phyloP scores from a whole-genome alignment of 805 yeast genomes.

The Candida caryicola region DNA sequence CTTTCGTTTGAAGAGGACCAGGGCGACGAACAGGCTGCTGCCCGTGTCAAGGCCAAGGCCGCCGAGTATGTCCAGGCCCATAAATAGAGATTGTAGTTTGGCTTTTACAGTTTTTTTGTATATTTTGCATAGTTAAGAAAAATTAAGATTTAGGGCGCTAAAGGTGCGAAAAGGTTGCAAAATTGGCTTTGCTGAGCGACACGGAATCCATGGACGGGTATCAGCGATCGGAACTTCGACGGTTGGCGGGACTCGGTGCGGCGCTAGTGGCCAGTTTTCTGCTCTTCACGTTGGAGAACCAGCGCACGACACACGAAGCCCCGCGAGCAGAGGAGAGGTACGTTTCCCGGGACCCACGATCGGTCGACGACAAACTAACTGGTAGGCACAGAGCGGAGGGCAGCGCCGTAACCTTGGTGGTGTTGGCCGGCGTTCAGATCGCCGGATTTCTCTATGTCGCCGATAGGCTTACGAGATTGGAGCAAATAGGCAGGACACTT shows the following conservation, averaged over 20 bases:
- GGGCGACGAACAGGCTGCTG: constrained; percentile 67
- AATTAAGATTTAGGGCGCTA: no score
- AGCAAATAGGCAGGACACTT: no score
- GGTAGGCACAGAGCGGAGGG: no score
- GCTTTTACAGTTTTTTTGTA: constrained; percentile 1
- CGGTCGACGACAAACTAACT: no score
- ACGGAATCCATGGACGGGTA: not conserved
- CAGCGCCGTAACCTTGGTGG: no score
- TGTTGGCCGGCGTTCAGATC: no score
- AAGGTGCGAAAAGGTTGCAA: not conserved
- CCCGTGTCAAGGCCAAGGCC: constrained; percentile 89
- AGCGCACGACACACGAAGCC: no score
- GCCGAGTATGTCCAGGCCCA: constrained; percentile 60
- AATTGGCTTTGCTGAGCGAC: not conserved
- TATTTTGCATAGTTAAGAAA: constrained; percentile 2
- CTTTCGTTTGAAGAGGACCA: constrained; percentile 69
- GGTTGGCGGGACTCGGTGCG: not conserved
- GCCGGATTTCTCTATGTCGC: no score
- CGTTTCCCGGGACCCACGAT: no score
- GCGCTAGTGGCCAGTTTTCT: not conserved
- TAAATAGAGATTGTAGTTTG: constrained; percentile 2
- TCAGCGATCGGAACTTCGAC: no score
- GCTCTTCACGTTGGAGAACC: not conserved
- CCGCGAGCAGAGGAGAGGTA: no score
- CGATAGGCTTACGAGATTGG: no score